Evolutionary conservation across 352 stramenopile genomes (phyloP), one percentile per base, ranked within the genome.

Genomic region (Globisporangium nagaii): DNA sequence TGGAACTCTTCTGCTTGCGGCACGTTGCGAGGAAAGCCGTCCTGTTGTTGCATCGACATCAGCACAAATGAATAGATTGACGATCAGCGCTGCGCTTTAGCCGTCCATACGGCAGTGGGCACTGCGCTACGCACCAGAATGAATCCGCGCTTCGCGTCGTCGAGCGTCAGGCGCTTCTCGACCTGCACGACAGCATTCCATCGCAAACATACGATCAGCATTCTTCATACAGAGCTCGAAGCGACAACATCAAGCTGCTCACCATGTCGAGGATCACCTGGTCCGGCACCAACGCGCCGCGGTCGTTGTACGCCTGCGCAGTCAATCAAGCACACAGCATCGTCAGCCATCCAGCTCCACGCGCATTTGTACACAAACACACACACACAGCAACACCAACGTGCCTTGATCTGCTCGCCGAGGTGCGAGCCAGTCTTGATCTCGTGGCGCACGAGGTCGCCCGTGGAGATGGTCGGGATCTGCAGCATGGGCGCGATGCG

Each of bases 1-100:
- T 91, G 75, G 59, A 96, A 93, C 30, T 75, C 77, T 36, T 94
- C 66, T 8, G 88, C 88, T 69, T 96, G 88, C 7, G 73, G 69
- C n/a, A 96, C 79, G 27, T 91, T 96, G 41, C 88, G 82, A 37
- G 88, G 88, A 60, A 96, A 96, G 8, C 88, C 88, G 40, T 96
- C 88, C 63, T 87, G 34, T 35, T 51, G 15, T n/a, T n/a, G 36
- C 34, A 27, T 37, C 13, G 37, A 31, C 19, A 20, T 12, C 22
- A 47, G n/a, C n/a, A n/a, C n/a, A n/a, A n/a, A n/a, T n/a, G n/a
- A n/a, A n/a, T n/a, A n/a, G n/a, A n/a, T n/a, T n/a, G n/a, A n/a
- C n/a, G n/a, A n/a, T 24, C 19, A 52, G 44, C 12, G 44, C 20
- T 17, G 15, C 34, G 39, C 39, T 44, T 20, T 6, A 10, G 19